Conservation (phyloP, 2,329 filamentous ascomycete genomes). For the Colletotrichum liaoningense region DNA sequence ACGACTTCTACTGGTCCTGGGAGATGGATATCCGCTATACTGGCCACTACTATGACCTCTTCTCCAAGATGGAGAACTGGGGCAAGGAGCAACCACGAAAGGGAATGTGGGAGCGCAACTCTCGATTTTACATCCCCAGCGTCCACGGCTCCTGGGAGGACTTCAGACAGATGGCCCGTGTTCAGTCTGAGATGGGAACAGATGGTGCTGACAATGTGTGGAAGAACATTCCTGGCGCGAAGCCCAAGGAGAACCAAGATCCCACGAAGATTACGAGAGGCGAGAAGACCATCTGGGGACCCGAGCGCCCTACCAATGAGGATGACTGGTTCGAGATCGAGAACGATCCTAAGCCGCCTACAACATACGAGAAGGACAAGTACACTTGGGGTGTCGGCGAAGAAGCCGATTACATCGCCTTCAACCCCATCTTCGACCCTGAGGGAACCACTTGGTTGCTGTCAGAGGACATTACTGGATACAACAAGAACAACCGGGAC, state of each 20-base stretch:
- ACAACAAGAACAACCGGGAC: constrained; percentile 71
- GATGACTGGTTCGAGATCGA: constrained; percentile 79
- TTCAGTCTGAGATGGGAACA: constrained; percentile 78
- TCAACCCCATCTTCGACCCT: constrained; percentile 93
- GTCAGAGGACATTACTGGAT: constrained; percentile 85
- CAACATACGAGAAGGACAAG: constrained; percentile 79
- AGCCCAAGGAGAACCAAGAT: constrained; percentile 45
- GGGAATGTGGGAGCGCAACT: constrained; percentile 83
- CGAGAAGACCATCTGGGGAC: constrained; percentile 85
- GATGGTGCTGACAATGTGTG: constrained; percentile 75
- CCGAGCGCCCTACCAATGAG: constrained; percentile 74
- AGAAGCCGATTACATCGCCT: constrained; percentile 90
- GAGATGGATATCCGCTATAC: constrained; percentile 94
- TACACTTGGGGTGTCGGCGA: constrained; percentile 91
- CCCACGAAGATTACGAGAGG: constrained; percentile 44
- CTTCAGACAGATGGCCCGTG: constrained; percentile 80
- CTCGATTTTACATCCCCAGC: constrained; percentile 80
- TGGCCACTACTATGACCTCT: constrained; percentile 83
- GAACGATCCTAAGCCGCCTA: constrained; percentile 80
- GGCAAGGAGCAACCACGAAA: constrained; percentile 80
- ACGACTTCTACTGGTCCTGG: constrained; percentile 94
- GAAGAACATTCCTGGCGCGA: constrained; percentile 60
- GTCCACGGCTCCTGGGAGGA: constrained; percentile 85
- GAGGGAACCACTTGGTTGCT: constrained; percentile 88
- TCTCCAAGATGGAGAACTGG: constrained; percentile 78